Conservation (phyloP, 2,329 filamentous ascomycete genomes). For the Neospermospora avenae region DNA sequence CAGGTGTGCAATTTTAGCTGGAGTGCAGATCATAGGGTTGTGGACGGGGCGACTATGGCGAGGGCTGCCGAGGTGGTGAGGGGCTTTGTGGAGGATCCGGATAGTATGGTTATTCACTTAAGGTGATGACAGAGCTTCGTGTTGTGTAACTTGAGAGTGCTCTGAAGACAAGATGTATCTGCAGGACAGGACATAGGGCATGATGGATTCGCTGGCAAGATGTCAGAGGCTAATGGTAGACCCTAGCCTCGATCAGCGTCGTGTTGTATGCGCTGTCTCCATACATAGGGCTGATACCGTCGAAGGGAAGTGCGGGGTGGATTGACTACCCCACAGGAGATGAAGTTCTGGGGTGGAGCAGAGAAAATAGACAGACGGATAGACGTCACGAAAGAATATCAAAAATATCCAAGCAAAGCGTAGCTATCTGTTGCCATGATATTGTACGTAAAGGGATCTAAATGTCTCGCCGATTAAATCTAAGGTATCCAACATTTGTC, state of each 20-base stretch:
- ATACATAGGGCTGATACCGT: not conserved
- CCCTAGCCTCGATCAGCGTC: constrained; percentile 1
- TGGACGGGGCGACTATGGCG: constrained; percentile 94
- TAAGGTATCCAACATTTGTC: not conserved
- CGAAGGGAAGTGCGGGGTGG: not conserved
- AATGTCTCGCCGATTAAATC: not conserved
- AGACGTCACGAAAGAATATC: not conserved
- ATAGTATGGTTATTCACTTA: constrained; percentile 80
- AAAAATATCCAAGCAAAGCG: not conserved
- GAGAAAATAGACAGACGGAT: not conserved
- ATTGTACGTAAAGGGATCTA: constrained; percentile 4
- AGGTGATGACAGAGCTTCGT: constrained; percentile 46
- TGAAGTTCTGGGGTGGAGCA: not conserved
- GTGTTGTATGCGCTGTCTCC: constrained; percentile 10
- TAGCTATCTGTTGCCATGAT: constrained; percentile 2
- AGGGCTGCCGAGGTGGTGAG: constrained; percentile 81
- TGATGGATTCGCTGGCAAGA: constrained; percentile 3
- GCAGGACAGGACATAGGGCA: not conserved
- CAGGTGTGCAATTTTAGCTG: constrained; percentile 90
- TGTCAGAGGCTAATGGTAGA: not conserved
- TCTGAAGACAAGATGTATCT: not conserved
- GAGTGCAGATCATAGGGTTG: constrained; percentile 91
- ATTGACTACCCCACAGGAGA: not conserved
- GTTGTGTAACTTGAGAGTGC: not conserved
- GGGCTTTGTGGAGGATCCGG: constrained; percentile 76